Conservation (phyloP, 805 yeast species). For the Saccharomycopsis sp. region DNA sequence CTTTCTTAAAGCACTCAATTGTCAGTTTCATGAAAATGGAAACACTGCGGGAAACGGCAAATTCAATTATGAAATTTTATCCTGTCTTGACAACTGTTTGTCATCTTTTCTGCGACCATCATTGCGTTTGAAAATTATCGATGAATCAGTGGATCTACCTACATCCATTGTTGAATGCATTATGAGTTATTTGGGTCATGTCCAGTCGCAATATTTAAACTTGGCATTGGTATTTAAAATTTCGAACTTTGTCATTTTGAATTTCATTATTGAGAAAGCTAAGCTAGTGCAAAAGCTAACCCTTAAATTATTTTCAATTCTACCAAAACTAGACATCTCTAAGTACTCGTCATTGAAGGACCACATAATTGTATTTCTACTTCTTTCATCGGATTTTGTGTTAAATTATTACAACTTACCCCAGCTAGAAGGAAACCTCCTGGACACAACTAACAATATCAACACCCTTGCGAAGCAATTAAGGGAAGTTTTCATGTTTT, state of each 20-base stretch:
- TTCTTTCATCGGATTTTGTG: constrained; percentile 6
- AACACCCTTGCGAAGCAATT: background rate
- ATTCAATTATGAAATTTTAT: constrained; percentile 1
- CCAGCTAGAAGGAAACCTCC: background rate
- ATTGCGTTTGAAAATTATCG: too few species aligned
- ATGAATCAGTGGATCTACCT: constrained; percentile 3
- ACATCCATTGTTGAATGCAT: constrained; percentile 7
- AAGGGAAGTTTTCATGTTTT: background rate
- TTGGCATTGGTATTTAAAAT: constrained; percentile 9
- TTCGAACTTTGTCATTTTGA: constrained; percentile 6
- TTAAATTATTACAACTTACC: background rate
- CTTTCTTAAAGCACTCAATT: background rate
- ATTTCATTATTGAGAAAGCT: constrained; percentile 1
- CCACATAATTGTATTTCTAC: constrained; percentile 9
- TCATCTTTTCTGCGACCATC: constrained; percentile 6
- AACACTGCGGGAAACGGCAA: constrained; percentile 1
- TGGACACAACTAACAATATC: background rate
- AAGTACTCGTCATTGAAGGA: constrained; percentile 11
- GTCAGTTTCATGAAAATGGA: background rate
- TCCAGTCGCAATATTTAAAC: background rate
- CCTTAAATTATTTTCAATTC: constrained; percentile 1
- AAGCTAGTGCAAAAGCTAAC: constrained; percentile 3
- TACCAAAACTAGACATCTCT: background rate
- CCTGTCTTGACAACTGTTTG: background rate
- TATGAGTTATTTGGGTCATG: background rate